Evolutionary conservation across 257 asterid genomes (phyloP).

Genomic region (Ballota nigra): DNA sequence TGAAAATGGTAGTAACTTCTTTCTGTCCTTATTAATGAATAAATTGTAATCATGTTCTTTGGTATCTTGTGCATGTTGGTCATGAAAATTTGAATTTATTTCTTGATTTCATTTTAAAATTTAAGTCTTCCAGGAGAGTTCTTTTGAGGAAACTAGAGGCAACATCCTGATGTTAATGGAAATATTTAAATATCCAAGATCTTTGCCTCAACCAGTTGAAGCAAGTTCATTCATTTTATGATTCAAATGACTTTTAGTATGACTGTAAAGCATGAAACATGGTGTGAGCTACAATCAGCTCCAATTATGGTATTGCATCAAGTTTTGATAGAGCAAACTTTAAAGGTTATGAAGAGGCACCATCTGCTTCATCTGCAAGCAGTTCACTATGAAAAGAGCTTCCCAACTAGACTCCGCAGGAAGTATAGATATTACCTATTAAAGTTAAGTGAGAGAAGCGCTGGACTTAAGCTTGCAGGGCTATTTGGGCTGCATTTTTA

Average conservation of each 20-base stretch:
- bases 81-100: neutral
- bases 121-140: neutral
- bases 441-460: neutral
- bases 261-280: neutral
- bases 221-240: conserved; percentile 7
- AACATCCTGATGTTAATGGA: neutral
- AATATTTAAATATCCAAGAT: neutral
- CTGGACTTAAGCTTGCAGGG: neutral
- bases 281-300: neutral
- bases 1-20: conserved; percentile 62
- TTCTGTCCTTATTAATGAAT: neutral
- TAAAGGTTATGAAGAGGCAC: neutral
- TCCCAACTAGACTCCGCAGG: neutral
- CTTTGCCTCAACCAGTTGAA: neutral
- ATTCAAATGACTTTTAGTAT: neutral
- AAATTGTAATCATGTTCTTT: neutral
- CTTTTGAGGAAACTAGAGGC: conserved; percentile 9
- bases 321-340: neutral
- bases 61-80: conserved; percentile 12
- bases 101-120: neutral
- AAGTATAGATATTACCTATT: neutral
- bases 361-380: neutral
- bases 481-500: neutral
- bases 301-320: neutral
- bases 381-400: neutral